A percentile compares a stretch with the other conserved stretches of the same genome.
Evolutionary conservation across 495 filamentous ascomycete genomes (phyloP).

Genomic region (Penicillium silybi): DNA sequence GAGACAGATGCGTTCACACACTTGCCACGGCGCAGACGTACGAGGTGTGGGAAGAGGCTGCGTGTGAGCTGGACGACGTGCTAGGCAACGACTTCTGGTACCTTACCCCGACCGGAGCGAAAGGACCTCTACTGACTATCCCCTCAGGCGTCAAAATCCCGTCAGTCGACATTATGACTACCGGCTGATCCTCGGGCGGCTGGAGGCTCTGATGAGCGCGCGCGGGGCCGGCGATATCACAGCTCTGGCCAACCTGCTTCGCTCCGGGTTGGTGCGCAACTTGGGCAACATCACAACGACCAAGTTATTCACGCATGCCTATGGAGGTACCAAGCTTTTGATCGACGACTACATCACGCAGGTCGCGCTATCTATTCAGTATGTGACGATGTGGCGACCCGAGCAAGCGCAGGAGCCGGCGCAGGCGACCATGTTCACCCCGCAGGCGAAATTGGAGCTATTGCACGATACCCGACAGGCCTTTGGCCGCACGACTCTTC

Average conservation of each 20-base stretch:
- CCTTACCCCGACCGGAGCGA: background rate
- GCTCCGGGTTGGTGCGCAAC: constrained; percentile 84
- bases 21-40: constrained; percentile 63
- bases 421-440: constrained; percentile 59
- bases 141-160: constrained; percentile 69
- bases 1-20: constrained; percentile 26
- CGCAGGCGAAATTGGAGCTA: constrained; percentile 82
- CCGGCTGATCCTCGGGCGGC: constrained; percentile 73
- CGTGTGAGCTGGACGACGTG: constrained; percentile 72
- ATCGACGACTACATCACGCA: constrained; percentile 91
- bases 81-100: constrained; percentile 81
- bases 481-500: constrained; percentile 80
- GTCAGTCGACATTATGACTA: constrained; percentile 85
- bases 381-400: constrained; percentile 70
- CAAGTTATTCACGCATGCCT: constrained; percentile 80
- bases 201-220: constrained; percentile 66
- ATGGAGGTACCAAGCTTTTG: constrained; percentile 82
- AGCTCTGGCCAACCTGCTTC: constrained; percentile 71
- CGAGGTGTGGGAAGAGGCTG: constrained; percentile 81
- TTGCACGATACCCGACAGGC: constrained; percentile 87
- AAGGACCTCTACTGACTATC: background rate
- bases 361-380: constrained; percentile 72
- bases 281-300: constrained; percentile 84
- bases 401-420: constrained; percentile 47
- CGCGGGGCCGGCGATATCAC: constrained; percentile 75